Evolutionary conservation across 331 rosid genomes (phyloP).

Genomic region (Cydonia oblonga): DNA sequence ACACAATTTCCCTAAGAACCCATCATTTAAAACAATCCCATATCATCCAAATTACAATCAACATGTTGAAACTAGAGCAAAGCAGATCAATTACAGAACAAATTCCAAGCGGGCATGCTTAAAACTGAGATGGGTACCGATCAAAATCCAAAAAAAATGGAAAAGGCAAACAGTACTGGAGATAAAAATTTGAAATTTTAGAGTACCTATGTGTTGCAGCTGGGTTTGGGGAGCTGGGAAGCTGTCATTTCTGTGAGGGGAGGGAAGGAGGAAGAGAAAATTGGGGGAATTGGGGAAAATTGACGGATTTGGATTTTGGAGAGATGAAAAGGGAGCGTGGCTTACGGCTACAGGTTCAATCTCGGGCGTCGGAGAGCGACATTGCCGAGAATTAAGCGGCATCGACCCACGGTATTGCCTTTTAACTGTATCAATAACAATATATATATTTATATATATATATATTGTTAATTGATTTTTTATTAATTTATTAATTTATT

Average conservation of each 20-base stretch:
- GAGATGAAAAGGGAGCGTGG: conserved; percentile 17
- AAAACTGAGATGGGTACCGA: neutral
- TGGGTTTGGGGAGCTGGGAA: conserved; percentile 5
- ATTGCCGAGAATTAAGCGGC: conserved; percentile 50
- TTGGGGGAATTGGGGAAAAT: conserved; percentile 7
- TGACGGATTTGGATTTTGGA: neutral
- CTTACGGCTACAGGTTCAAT: conserved; percentile 32
- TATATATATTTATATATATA: no score
- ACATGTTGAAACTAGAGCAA: conserved; percentile 12
- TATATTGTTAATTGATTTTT: no score
- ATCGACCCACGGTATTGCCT: conserved; percentile 25
- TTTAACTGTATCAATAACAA: conserved; percentile 16
- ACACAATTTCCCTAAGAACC: conserved; percentile 1
- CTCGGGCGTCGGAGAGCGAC: conserved; percentile 37
- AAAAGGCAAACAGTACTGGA: no score
- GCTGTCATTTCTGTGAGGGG: conserved; percentile 15
- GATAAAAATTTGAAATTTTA: neutral
- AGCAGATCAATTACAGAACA: neutral
- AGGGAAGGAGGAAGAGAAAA: conserved; percentile 3
- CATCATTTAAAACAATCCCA: conserved; percentile 4
- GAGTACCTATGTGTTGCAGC: conserved; percentile 12
- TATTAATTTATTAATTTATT: no score
- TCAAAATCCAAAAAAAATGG: conserved; percentile 9
- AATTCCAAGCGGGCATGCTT: neutral
- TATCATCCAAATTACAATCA: conserved; percentile 2